A percentile compares a stretch with the other conserved stretches of the same genome.
Conservation (phyloP, 257 asterid genomes). For the Verbascum thapsus region DNA sequence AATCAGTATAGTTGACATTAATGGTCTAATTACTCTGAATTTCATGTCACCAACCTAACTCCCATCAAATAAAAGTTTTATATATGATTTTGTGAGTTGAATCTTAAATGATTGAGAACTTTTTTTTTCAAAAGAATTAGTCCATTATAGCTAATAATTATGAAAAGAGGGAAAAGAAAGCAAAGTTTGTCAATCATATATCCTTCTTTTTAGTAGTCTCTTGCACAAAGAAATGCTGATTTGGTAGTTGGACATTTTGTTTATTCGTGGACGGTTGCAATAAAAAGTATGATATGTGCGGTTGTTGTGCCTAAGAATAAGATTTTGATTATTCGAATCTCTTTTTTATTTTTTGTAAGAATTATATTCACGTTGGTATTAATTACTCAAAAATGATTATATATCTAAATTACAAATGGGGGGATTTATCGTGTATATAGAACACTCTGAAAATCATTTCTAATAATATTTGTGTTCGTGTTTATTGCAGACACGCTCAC, state of each 20-base stretch:
- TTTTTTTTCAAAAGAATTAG: neutral
- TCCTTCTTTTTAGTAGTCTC: neutral
- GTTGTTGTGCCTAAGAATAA: slow-evolving; percentile 26
- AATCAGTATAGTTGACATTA: no score
- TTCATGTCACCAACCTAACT: no score
- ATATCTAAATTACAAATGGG: no score
- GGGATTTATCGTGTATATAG: no score
- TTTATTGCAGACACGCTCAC: no score
- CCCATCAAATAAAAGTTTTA: no score
- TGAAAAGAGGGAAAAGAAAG: neutral
- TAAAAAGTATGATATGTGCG: slow-evolving; percentile 25
- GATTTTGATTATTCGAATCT: slow-evolving; percentile 29
- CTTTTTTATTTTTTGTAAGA: slow-evolving; percentile 4
- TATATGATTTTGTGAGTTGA: neutral
- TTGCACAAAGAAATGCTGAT: neutral
- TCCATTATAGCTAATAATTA: neutral
- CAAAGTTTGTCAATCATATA: neutral
- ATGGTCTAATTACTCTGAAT: no score
- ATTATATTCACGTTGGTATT: slow-evolving; percentile 6
- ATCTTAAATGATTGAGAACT: neutral
- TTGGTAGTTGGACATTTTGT: slow-evolving; percentile 3
- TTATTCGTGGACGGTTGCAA: slow-evolving; percentile 26
- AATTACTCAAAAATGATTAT: neutral
- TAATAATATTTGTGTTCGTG: no score
- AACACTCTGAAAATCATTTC: no score